Percentiles rank a stretch among this genome's conserved stretches.
Evolutionary conservation across 345 rosid genomes (phyloP).

Genomic region (Microcos paniculata): DNA sequence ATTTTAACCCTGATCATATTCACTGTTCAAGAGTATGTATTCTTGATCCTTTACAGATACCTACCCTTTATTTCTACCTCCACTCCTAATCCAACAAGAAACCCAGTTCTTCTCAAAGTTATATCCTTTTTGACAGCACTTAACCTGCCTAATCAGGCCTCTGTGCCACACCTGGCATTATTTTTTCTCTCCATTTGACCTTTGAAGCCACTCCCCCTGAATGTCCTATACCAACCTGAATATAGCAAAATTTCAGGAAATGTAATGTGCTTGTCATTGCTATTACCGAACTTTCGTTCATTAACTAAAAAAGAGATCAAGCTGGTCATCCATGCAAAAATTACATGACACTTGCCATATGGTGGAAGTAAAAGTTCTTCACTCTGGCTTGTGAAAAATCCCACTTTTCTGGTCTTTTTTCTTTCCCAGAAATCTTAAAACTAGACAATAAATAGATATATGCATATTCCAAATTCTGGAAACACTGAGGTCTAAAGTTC

Average conservation of each 20-base stretch:
- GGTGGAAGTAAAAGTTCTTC: background rate
- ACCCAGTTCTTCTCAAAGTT: background rate
- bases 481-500: background rate
- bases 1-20: background rate
- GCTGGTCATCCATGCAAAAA: background rate
- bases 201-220: background rate
- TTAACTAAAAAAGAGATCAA: background rate
- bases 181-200: background rate
- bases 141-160: background rate
- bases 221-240: background rate
- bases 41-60: background rate
- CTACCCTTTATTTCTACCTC: background rate
- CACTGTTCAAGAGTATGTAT: background rate
- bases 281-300: background rate
- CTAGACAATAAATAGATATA: background rate
- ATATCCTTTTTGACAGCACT: background rate
- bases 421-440: background rate
- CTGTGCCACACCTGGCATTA: too few relatives aligned
- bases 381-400: background rate
- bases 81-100: background rate
- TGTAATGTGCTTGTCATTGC: background rate
- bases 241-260: background rate
- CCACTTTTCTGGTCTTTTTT: background rate
- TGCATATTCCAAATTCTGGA: background rate
- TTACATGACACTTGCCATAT: background rate